Evolutionary conservation across 2,329 filamentous ascomycete species (phyloP).

Genomic region (Cryphonectria carpinicola): DNA sequence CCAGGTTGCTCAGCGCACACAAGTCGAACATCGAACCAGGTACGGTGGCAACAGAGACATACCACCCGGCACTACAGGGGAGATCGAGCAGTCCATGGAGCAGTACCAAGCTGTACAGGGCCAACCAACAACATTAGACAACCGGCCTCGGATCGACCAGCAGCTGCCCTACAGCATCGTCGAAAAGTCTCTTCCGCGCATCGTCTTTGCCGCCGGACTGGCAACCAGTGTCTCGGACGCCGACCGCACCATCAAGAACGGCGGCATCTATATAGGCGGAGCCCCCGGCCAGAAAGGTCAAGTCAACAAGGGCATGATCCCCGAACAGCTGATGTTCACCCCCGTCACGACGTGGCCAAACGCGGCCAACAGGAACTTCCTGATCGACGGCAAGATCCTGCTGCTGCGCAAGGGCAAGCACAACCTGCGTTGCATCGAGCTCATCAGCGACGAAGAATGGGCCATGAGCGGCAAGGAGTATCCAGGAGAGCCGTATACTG

Average conservation of each 20-base stretch:
- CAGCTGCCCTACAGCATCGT: constrained; percentile 57
- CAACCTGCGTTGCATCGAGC: constrained; percentile 63
- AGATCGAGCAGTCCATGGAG: constrained; percentile 3
- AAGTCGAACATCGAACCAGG: constrained; percentile 55
- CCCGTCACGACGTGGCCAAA: constrained; percentile 63
- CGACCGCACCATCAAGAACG: constrained; percentile 57
- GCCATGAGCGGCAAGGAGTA: constrained; percentile 52
- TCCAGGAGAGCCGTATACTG: constrained; percentile 56
- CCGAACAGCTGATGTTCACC: constrained; percentile 62
- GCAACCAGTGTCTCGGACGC: constrained; percentile 60
- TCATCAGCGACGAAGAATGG: constrained; percentile 62
- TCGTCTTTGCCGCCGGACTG: constrained; percentile 65
- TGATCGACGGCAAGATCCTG: constrained; percentile 62
- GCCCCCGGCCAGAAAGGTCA: constrained; percentile 40
- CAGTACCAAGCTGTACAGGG: constrained; percentile 31
- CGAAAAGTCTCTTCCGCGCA: constrained; percentile 61
- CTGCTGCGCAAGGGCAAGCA: constrained; percentile 67
- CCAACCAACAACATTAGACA: constrained; percentile 43
- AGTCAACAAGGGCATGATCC: constrained; percentile 42
- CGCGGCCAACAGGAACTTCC: constrained; percentile 60
- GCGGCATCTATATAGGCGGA: constrained; percentile 65
- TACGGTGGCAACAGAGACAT: constrained; percentile 43
- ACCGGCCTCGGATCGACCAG: constrained; percentile 57
- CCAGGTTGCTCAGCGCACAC: constrained; percentile 65
- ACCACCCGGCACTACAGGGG: neutral